Evolutionary conservation across 1,284 basidiomycete genomes (phyloP).

Genomic region (Pseudozyma thailandica): DNA sequence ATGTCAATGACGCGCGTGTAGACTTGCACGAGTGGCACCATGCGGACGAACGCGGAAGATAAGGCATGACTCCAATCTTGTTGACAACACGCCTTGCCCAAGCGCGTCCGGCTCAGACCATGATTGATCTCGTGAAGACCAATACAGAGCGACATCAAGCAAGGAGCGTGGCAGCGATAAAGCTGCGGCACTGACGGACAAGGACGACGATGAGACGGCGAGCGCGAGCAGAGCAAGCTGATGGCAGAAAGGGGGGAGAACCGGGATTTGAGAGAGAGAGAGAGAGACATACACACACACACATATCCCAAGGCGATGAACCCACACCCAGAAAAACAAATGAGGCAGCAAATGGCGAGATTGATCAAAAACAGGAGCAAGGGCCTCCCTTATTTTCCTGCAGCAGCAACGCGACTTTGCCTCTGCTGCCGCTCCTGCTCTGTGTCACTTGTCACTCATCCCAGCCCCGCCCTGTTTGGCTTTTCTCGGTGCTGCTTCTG

Average conservation of each 20-base stretch:
- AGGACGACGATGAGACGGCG: background rate
- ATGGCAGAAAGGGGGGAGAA: background rate
- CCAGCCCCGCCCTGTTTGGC: background rate
- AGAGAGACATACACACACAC: background rate
- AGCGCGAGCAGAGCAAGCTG: background rate
- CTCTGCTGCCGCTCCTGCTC: background rate
- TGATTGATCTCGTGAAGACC: too few species aligned
- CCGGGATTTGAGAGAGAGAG: constrained; percentile 1
- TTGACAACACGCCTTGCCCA: background rate
- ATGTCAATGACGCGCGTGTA: too few species aligned
- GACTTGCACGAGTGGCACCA: too few species aligned
- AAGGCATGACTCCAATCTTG: too few species aligned
- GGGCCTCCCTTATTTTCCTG: constrained; percentile 9
- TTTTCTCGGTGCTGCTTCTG: background rate
- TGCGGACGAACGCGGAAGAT: too few species aligned
- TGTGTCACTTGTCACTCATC: background rate
- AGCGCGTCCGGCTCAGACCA: background rate
- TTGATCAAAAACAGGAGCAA: background rate
- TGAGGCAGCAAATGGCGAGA: constrained; percentile 16
- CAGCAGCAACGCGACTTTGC: background rate
- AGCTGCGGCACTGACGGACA: background rate
- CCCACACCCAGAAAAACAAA: background rate
- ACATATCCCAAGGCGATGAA: background rate
- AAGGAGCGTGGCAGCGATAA: background rate
- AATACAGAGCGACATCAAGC: background rate